Evolutionary conservation across 1,284 basidiomycete genomes (phyloP), one percentile per base, ranked within the genome.

Genomic region (Ustilago sp.): DNA sequence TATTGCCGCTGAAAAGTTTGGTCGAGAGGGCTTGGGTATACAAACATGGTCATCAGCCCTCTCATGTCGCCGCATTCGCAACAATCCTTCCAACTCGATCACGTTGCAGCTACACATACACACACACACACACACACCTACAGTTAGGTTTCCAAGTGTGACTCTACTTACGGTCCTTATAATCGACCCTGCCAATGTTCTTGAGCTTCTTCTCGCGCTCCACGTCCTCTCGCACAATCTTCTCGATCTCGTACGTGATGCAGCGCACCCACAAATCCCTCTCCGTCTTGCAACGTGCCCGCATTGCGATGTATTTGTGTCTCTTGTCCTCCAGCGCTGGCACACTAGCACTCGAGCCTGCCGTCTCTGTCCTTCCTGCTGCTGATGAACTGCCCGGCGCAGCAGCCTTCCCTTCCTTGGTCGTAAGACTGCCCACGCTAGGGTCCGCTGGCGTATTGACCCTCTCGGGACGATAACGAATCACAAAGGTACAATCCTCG

Each of bases 231-330:
- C 87, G 75, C 11, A 82, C 80, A 35, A 92, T 86, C 86, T 90
- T 92, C 86, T 95, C 93, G 65, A 94, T 93, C 87, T 94, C 93
- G 60, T 89, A 89, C 75, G 92, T 92, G 77, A 95, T 86, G 17
- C 92, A 92, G 90, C 92, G 94, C 81, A 93, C 93, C 94, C 93
- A 95, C 31, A 91, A 89, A 84, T 95, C 93, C 34, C 93, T 88
- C 85, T 95, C 94, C 51, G 94, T 87, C 83, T 90, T 91, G 84
- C 90, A 93, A 83, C 93, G 88, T 54, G 92, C 91, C 65, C 91
- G 90, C 80, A 93, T 92, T 5, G 93, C 89, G 23, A 90, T 83
- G 67, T 91, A 80, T 82, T 91, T 91, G 69, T 90, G 88, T 52
- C 72, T 59, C 83, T 91, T 91, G 53, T 89, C 88, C 12, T 89